phyloP scores from a whole-genome alignment of 345 rosid genomes.

The Arabidopsis arenosa region DNA sequence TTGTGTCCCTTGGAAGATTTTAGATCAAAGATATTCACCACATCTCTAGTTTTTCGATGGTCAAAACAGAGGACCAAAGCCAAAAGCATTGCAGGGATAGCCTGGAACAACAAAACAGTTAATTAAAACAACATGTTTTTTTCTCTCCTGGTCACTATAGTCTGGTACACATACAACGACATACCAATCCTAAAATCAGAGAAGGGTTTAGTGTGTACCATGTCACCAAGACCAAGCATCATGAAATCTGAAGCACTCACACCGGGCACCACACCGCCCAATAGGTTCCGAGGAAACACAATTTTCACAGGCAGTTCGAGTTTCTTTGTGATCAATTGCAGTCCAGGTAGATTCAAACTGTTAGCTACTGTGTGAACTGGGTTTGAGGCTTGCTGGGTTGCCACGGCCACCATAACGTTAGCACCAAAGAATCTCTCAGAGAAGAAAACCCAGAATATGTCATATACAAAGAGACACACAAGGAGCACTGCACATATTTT shows the following conservation, averaged over 20 bases:
- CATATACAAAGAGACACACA: conserved; percentile 83
- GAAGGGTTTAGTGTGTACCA: conserved; percentile 59
- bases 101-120: conserved; percentile 55
- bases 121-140: background rate
- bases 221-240: conserved; percentile 99
- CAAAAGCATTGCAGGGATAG: conserved; percentile 95
- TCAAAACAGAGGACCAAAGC: conserved; percentile 89
- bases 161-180: conserved; percentile 2
- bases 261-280: conserved; percentile 71
- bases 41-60: conserved; percentile 80
- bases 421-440: conserved; percentile 98
- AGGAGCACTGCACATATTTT: conserved; percentile 91
- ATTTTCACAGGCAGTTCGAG: conserved; percentile 95
- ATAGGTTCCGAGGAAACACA: conserved; percentile 81
- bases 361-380: conserved; percentile 94
- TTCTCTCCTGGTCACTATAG: background rate
- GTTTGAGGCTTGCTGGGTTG: conserved; percentile 93
- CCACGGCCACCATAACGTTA: conserved; percentile 98
- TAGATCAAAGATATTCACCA: conserved; percentile 66
- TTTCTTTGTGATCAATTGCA: conserved; percentile 91
- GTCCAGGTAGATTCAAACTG: conserved; percentile 94
- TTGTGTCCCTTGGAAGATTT: conserved; percentile 79
- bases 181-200: background rate
- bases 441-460: conserved; percentile 99
- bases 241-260: conserved; percentile 74